Percentiles rank a stretch among this genome's conserved stretches.
Evolutionary conservation across 208 protist genomes (phyloP).

Genomic region (Crithidia brevicula): DNA sequence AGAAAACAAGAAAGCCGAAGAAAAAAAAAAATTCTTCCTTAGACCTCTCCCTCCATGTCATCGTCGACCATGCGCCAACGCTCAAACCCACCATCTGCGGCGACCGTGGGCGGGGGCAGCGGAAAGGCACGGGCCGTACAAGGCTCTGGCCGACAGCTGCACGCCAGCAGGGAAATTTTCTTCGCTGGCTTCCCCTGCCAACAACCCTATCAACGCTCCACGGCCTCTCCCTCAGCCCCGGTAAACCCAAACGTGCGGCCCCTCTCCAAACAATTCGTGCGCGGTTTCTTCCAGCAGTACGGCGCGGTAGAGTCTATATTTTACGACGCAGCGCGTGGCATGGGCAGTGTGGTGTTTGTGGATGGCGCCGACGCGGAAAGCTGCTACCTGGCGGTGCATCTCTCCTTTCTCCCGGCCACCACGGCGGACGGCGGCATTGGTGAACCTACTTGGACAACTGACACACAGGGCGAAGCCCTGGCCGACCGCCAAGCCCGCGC

Average conservation of each 20-base stretch:
- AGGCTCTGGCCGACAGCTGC: slow-evolving; percentile 21
- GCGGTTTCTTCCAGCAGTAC: slow-evolving; percentile 68
- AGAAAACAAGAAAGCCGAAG: too few species aligned
- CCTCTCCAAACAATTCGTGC: slow-evolving; percentile 38
- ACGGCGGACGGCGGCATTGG: slow-evolving; percentile 7
- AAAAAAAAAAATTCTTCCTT: slow-evolving; percentile 2
- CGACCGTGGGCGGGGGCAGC: background rate
- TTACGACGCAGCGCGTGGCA: slow-evolving; percentile 56
- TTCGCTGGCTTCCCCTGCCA: slow-evolving; percentile 68
- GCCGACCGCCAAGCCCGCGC: slow-evolving; percentile 11
- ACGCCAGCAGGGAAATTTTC: slow-evolving; percentile 63
- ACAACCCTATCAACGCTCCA: background rate
- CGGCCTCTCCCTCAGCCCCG: background rate
- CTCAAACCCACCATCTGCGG: background rate
- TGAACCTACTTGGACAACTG: slow-evolving; percentile 16
- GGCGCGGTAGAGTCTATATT: slow-evolving; percentile 48
- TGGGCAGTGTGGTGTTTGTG: slow-evolving; percentile 70
- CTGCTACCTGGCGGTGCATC: slow-evolving; percentile 69
- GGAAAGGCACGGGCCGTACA: slow-evolving; percentile 6
- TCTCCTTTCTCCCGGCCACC: slow-evolving; percentile 38
- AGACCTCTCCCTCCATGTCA: background rate
- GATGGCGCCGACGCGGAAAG: slow-evolving; percentile 50
- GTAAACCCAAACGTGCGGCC: slow-evolving; percentile 7
- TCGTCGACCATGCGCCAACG: background rate
- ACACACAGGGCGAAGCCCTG: slow-evolving; percentile 14